Percentiles rank a stretch among this genome's conserved stretches.
Conservation (phyloP, 768 basidiomycete genomes). For the Trametes villosa region DNA sequence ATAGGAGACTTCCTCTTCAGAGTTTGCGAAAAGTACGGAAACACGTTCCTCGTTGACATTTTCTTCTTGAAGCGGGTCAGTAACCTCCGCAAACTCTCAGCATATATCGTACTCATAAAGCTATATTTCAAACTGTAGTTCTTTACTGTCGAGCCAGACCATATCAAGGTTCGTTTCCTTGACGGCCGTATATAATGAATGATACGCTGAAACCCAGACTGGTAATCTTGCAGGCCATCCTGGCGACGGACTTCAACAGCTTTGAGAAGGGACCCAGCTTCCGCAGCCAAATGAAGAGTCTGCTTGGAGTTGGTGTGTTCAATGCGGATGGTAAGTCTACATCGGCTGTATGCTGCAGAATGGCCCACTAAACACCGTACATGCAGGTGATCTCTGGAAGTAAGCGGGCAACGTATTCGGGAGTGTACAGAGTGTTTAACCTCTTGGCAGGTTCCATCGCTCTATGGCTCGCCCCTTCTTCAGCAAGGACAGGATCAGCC, state of each 20-base stretch:
- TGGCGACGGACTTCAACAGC: conserved; percentile 42
- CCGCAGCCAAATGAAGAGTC: conserved; percentile 32
- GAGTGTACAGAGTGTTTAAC: too few relatives aligned
- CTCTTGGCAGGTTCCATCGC: conserved; percentile 42
- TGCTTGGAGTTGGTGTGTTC: conserved; percentile 43
- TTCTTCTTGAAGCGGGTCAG: conserved; percentile 9
- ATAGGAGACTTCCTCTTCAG: conserved; percentile 17
- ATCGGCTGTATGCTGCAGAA: background rate
- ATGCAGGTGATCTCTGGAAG: conserved; percentile 42
- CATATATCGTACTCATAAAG: too few relatives aligned
- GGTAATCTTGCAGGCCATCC: conserved; percentile 34
- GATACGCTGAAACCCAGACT: background rate
- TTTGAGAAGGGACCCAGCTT: conserved; percentile 41
- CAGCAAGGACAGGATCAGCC: conserved; percentile 41
- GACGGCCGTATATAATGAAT: too few relatives aligned
- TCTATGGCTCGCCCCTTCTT: conserved; percentile 50
- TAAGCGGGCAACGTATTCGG: conserved; percentile 12
- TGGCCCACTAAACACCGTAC: background rate
- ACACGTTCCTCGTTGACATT: conserved; percentile 10
- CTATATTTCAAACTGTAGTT: conserved; percentile 31
- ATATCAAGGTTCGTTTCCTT: conserved; percentile 39
- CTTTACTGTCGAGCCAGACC: conserved; percentile 43
- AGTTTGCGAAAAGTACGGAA: conserved; percentile 11
- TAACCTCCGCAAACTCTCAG: background rate
- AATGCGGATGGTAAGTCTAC: conserved; percentile 41